Evolutionary conservation across 768 basidiomycete genomes (phyloP).

Genomic region (Auricularia sp.): DNA sequence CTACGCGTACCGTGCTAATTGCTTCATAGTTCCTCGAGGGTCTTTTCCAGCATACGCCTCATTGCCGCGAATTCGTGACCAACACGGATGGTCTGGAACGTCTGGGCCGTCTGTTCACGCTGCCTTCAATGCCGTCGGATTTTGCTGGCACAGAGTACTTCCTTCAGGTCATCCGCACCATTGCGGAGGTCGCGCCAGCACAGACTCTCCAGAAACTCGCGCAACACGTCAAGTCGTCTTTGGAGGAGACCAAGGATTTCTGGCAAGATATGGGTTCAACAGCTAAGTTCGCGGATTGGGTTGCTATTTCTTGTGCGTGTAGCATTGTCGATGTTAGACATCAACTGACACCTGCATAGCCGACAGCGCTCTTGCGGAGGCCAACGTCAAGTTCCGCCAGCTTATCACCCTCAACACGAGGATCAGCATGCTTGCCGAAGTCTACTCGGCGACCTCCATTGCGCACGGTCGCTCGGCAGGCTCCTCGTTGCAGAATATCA

Average conservation of each 20-base stretch:
- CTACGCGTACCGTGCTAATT: background rate
- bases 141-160: conserved; percentile 81
- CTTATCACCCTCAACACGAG: conserved; percentile 71
- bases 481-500: conserved; percentile 63
- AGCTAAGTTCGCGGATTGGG: conserved; percentile 55
- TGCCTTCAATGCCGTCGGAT: conserved; percentile 84
- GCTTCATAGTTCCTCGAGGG: conserved; percentile 75
- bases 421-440: conserved; percentile 74
- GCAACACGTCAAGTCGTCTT: conserved; percentile 56
- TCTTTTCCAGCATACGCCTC: conserved; percentile 82
- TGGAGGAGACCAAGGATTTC: conserved; percentile 59
- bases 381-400: conserved; percentile 58
- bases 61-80: conserved; percentile 83
- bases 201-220: conserved; percentile 66
- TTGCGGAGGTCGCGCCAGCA: conserved; percentile 76
- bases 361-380: conserved; percentile 34
- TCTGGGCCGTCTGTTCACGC: conserved; percentile 65
- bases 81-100: conserved; percentile 62
- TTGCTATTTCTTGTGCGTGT: conserved; percentile 43
- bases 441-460: conserved; percentile 76
- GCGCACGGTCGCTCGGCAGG: conserved; percentile 71
- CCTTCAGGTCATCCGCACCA: conserved; percentile 78
- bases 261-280: conserved; percentile 47
- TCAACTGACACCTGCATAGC: conserved; percentile 19
- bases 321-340: background rate